A percentile compares a stretch with the other conserved stretches of the same genome.
Evolutionary conservation across 768 basidiomycete genomes (phyloP).

Genomic region (Auricularia sp.): DNA sequence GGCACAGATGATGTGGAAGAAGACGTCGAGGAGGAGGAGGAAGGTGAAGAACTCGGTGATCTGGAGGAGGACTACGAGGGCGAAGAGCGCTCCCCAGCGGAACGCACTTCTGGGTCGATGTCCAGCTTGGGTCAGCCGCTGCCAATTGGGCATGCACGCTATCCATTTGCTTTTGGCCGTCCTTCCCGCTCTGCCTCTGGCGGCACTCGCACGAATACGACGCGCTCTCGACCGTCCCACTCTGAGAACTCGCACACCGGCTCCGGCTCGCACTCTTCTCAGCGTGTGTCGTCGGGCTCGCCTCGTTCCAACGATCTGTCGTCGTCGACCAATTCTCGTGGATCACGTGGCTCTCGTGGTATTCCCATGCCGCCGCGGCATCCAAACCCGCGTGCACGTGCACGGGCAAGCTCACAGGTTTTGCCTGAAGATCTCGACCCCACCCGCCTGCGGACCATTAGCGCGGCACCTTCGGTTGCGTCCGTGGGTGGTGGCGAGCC

Average conservation of each 20-base stretch:
- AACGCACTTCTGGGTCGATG: conserved; percentile 70
- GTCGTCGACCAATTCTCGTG: not conserved
- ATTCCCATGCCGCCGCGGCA: not conserved
- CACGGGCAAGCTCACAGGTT: not conserved
- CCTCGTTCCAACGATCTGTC: not conserved
- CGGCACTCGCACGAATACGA: not conserved
- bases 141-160: conserved; percentile 34
- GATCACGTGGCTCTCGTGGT: not conserved
- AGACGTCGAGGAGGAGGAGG: conserved; percentile 34
- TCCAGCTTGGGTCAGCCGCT: conserved; percentile 77
- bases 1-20: conserved; percentile 23
- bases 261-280: not conserved
- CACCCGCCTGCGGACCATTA: not conserved
- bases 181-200: not conserved
- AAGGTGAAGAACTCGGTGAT: conserved; percentile 14
- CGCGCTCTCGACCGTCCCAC: not conserved
- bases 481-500: not conserved
- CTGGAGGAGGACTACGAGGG: conserved; percentile 21
- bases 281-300: not conserved
- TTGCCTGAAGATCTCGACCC: not conserved
- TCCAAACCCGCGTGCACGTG: not conserved
- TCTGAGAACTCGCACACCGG: not conserved
- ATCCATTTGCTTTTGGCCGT: conserved; percentile 55
- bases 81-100: conserved; percentile 40
- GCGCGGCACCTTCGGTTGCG: not conserved